Conservation (phyloP, 2,329 filamentous ascomycete species). For the Claviceps purpurea region DNA sequence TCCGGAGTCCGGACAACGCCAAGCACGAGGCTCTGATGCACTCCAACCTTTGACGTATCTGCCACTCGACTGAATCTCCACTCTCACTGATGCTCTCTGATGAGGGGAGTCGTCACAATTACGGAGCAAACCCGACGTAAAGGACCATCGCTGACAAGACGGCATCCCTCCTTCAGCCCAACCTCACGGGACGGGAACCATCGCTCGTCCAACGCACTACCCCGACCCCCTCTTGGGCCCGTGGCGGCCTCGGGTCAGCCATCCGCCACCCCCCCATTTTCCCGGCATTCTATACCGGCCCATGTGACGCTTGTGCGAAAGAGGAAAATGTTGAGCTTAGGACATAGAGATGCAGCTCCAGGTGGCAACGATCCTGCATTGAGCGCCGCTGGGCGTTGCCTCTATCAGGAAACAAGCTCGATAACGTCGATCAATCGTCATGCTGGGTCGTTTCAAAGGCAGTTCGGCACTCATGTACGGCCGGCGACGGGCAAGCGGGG, state of each 20-base stretch:
- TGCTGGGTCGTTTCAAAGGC: neutral
- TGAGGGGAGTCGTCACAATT: neutral
- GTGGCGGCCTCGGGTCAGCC: neutral
- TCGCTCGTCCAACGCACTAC: neutral
- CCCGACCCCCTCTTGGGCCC: neutral
- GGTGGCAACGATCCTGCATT: no score
- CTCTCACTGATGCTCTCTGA: neutral
- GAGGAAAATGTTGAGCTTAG: no score
- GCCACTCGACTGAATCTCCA: neutral
- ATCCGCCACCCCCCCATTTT: neutral
- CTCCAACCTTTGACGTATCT: neutral
- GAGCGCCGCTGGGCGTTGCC: no score
- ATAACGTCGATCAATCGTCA: neutral
- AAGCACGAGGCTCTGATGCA: neutral
- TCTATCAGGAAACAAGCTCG: no score
- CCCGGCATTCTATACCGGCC: no score
- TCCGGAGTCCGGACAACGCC: neutral
- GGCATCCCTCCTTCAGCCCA: neutral
- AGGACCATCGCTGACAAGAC: neutral
- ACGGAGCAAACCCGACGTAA: neutral
- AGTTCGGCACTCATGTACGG: no score
- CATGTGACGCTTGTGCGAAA: no score
- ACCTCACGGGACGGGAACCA: neutral
- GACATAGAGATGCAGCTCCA: no score
- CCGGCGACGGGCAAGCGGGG: no score